Evolutionary conservation across 352 stramenopile species (phyloP).

Genomic region (Thraustochytrium sp.): DNA sequence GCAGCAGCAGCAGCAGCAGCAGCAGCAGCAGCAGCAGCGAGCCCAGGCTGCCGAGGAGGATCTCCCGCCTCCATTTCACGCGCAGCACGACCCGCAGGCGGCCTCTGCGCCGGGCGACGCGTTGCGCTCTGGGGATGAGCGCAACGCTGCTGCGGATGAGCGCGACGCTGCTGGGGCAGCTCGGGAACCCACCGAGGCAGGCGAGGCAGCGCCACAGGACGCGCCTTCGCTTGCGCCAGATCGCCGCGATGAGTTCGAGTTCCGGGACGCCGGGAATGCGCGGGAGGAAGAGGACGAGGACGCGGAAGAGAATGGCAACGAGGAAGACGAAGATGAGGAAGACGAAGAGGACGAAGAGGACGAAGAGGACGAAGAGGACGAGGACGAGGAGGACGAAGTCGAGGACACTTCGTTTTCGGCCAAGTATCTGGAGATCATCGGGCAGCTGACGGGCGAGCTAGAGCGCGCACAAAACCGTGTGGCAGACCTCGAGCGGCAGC

Average conservation of each 20-base stretch:
- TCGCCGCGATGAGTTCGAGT: not conserved
- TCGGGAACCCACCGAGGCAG: not conserved
- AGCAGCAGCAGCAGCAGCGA: not conserved
- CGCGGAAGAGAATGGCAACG: not conserved
- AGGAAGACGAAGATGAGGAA: slow-evolving; percentile 16
- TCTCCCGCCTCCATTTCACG: not conserved
- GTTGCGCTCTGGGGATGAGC: not conserved
- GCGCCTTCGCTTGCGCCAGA: not conserved
- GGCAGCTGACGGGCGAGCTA: slow-evolving; percentile 23
- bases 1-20: not conserved
- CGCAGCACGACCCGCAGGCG: not conserved
- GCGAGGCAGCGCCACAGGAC: not conserved
- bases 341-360: slow-evolving; percentile 3
- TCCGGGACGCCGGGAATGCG: not conserved
- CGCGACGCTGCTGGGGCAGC: not conserved
- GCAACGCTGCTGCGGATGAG: not conserved
- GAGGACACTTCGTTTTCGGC: not conserved
- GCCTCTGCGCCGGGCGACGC: too few relatives aligned
- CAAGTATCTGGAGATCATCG: slow-evolving; percentile 26
- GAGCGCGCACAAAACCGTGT: slow-evolving; percentile 18
- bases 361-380: not conserved
- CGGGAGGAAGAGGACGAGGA: not conserved
- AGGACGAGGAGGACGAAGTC: not conserved
- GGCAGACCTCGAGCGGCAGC: not conserved
- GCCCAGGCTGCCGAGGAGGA: not conserved